phyloP scores from a whole-genome alignment of 1,284 basidiomycete genomes.

The Ganoderma resinaceum region DNA sequence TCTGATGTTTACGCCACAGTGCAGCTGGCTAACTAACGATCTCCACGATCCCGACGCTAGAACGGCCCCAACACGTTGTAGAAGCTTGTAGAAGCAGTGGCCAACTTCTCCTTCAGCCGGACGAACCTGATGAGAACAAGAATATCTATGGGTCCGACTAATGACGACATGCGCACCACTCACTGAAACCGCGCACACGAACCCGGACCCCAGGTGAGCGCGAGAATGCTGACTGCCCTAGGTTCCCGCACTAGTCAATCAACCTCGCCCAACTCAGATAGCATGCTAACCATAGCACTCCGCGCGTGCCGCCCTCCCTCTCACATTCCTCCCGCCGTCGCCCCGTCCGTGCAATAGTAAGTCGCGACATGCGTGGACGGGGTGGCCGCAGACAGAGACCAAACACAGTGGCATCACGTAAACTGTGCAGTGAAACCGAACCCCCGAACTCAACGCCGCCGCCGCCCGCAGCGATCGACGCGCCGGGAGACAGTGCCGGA shows the following conservation, averaged over 20 bases:
- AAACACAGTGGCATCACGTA: neutral
- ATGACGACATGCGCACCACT: neutral
- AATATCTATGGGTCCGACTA: neutral
- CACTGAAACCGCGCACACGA: neutral
- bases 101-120: neutral
- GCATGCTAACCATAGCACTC: neutral
- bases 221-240: neutral
- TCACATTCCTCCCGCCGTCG: neutral
- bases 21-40: neutral
- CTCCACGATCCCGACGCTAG: neutral
- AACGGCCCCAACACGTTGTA: neutral
- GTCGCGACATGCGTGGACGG: too few species aligned
- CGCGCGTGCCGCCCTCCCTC: neutral
- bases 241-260: constrained; percentile 1
- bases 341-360: neutral
- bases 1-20: neutral
- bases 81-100: neutral
- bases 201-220: neutral
- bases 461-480: too few species aligned
- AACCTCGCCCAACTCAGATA: neutral
- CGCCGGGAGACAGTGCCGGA: too few species aligned
- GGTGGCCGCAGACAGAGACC: neutral
- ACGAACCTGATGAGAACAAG: too few species aligned
- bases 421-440: too few species aligned
- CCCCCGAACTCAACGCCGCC: too few species aligned